Conservation (phyloP, 2,329 filamentous ascomycete genomes). For the Cladosporium sp. region DNA sequence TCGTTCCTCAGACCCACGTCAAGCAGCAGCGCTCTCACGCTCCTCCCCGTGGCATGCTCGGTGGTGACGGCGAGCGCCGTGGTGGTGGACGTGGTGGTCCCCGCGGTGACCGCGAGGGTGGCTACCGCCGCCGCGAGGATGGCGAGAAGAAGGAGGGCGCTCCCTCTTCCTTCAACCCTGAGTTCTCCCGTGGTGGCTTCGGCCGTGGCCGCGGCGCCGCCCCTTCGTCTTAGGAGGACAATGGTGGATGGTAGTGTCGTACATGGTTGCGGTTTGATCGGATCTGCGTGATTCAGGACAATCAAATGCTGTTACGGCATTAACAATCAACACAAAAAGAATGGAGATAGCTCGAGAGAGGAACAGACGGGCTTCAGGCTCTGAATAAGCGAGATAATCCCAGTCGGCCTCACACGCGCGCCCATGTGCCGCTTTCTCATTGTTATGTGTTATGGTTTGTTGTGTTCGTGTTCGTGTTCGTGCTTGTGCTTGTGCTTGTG, state of each 20-base stretch:
- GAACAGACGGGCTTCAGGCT: constrained; percentile 21
- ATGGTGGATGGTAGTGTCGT: constrained; percentile 18
- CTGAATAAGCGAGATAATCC: constrained; percentile 32
- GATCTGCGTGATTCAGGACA: constrained; percentile 11
- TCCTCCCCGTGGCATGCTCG: constrained; percentile 98
- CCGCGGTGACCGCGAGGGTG: constrained; percentile 73
- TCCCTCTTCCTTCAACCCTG: constrained; percentile 87
- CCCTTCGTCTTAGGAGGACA: constrained; percentile 42
- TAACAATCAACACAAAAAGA: constrained; percentile 14
- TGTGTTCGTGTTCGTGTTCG: background rate
- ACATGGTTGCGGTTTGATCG: constrained; percentile 13
- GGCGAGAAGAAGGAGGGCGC: constrained; percentile 85
- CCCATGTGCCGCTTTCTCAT: constrained; percentile 19
- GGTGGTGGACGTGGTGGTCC: constrained; percentile 74
- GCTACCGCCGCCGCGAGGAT: constrained; percentile 47
- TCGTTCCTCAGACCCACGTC: constrained; percentile 99
- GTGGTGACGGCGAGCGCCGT: constrained; percentile 72
- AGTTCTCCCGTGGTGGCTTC: constrained; percentile 65
- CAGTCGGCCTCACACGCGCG: constrained; percentile 20
- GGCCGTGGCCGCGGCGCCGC: constrained; percentile 70
- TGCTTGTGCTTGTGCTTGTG: background rate
- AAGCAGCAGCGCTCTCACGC: constrained; percentile 99
- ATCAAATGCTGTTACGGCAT: constrained; percentile 12
- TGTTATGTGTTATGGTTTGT: constrained; percentile 1
- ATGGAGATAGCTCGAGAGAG: constrained; percentile 18